Percentiles rank a stretch among this genome's conserved stretches.
Evolutionary conservation across 2,329 filamentous ascomycete genomes (phyloP).

Genomic region (Ploettnerulaceae sp.): DNA sequence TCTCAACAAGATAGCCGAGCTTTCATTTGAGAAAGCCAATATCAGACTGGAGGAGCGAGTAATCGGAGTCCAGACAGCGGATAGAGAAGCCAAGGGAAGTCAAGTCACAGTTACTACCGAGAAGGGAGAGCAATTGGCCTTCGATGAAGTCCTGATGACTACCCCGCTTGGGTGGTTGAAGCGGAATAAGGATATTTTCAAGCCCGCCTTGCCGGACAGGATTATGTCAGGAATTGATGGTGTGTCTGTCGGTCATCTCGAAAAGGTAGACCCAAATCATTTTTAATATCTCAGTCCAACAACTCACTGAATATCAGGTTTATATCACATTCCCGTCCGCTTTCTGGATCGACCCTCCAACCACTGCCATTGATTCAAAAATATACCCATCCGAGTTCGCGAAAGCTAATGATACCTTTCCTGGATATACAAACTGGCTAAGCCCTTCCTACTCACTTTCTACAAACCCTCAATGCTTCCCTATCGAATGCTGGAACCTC

Average conservation of each 20-base stretch:
- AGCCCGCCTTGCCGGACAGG: slow-evolving; percentile 40
- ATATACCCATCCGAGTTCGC: slow-evolving; percentile 6
- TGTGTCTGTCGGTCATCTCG: slow-evolving; percentile 39
- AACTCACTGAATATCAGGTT: slow-evolving; percentile 19
- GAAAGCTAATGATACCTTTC: slow-evolving; percentile 17
- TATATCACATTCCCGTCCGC: slow-evolving; percentile 54
- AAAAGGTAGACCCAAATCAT: slow-evolving; percentile 40
- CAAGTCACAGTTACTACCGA: slow-evolving; percentile 20
- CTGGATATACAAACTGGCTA: slow-evolving; percentile 56
- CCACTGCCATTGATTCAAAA: not conserved
- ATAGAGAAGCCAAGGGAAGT: slow-evolving; percentile 1
- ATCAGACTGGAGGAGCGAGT: slow-evolving; percentile 19
- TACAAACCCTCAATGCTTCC: slow-evolving; percentile 50
- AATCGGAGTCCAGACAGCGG: slow-evolving; percentile 14
- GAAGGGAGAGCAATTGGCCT: slow-evolving; percentile 20
- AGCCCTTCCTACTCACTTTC: slow-evolving; percentile 49
- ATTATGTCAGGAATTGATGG: slow-evolving; percentile 42
- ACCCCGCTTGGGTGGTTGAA: slow-evolving; percentile 48
- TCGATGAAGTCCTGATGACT: slow-evolving; percentile 46
- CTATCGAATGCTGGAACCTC: slow-evolving; percentile 59
- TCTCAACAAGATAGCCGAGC: slow-evolving; percentile 12
- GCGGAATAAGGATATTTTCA: slow-evolving; percentile 38
- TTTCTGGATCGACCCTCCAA: slow-evolving; percentile 46
- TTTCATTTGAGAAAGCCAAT: slow-evolving; percentile 14
- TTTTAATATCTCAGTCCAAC: not conserved